phyloP scores from a whole-genome alignment of 805 yeast genomes.

The Saccharomycopsis sp. region DNA sequence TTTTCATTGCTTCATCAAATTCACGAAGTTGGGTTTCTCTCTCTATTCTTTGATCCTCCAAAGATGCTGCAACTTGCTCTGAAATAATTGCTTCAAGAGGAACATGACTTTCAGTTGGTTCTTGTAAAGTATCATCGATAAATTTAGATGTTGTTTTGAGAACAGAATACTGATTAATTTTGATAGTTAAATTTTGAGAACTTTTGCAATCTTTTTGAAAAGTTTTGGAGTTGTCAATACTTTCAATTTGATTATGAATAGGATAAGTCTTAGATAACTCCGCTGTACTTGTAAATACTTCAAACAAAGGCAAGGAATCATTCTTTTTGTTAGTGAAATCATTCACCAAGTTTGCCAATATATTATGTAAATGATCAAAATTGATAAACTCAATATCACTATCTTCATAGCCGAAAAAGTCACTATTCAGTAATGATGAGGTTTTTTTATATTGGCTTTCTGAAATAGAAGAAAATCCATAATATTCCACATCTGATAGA shows the following conservation, averaged over 20 bases:
- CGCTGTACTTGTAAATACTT: conserved; percentile 4
- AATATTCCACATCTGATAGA: no score
- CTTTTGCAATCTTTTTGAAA: background rate
- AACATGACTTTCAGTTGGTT: background rate
- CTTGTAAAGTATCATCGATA: background rate
- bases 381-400: conserved; percentile 13
- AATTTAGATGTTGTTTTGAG: conserved; percentile 7
- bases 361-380: conserved; percentile 13
- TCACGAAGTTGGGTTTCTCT: conserved; percentile 3
- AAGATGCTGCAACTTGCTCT: conserved; percentile 1
- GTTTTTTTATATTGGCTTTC: conserved; percentile 11
- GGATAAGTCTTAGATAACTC: conserved; percentile 8
- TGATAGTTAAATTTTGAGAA: background rate
- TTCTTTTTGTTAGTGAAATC: conserved; percentile 1
- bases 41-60: conserved; percentile 4
- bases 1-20: conserved; percentile 8
- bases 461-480: background rate
- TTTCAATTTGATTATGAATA: conserved; percentile 17
- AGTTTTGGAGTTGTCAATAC: conserved; percentile 17
- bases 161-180: conserved; percentile 8
- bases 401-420: conserved; percentile 14
- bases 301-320: background rate
- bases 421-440: conserved; percentile 7
- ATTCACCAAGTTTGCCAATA: conserved; percentile 6
- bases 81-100: background rate